Conservation (phyloP, 257 asterid species). For the Ophiorrhiza pumila region DNA sequence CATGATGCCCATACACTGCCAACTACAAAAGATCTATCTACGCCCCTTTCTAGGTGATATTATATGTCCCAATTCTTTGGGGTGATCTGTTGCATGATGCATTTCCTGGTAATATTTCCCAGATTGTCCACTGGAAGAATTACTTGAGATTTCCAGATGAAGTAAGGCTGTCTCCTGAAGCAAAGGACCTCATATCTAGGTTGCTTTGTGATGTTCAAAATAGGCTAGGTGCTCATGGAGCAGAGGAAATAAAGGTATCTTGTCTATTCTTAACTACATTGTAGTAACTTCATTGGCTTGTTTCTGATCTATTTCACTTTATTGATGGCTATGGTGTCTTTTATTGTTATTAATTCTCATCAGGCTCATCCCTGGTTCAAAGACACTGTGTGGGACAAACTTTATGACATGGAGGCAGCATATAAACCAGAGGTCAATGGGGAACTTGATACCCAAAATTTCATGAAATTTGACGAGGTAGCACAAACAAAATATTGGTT, state of each 20-base stretch:
- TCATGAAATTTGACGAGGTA: constrained; percentile 77
- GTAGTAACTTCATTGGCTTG: not conserved
- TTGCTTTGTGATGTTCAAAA: constrained; percentile 58
- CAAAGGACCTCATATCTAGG: constrained; percentile 60
- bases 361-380: constrained; percentile 94
- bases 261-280: constrained; percentile 10
- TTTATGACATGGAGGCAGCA: constrained; percentile 78
- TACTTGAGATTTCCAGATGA: constrained; percentile 62
- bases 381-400: constrained; percentile 62
- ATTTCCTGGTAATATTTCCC: constrained; percentile 11
- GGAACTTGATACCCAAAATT: constrained; percentile 83
- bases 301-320: not conserved
- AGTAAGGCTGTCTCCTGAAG: constrained; percentile 60
- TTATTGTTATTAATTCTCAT: constrained; percentile 2
- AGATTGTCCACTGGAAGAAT: constrained; percentile 78
- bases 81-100: constrained; percentile 9
- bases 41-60: not conserved
- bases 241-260: constrained; percentile 68
- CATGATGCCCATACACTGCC: not conserved
- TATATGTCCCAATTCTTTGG: not conserved
- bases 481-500: constrained; percentile 2
- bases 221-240: constrained; percentile 72
- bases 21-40: not conserved
- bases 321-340: not conserved
- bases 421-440: constrained; percentile 77